Conservation (phyloP, 2,329 filamentous ascomycete species). For the Colletotrichum sp. region DNA sequence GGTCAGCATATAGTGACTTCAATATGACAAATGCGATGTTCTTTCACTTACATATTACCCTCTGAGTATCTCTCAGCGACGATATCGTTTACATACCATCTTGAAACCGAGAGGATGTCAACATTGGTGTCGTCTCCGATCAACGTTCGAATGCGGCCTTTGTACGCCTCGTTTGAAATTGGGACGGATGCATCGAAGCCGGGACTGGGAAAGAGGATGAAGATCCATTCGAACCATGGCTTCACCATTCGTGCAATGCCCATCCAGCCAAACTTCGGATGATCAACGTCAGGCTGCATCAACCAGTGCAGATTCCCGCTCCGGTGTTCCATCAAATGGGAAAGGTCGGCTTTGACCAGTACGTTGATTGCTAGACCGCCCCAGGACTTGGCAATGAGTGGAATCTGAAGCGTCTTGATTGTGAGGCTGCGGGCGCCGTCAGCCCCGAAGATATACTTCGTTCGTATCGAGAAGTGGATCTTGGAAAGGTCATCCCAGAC, state of each 20-base stretch:
- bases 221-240: not conserved
- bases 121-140: not conserved
- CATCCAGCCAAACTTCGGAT: not conserved
- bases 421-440: slow-evolving; percentile 53
- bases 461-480: slow-evolving; percentile 18
- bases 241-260: not conserved
- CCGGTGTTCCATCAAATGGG: not conserved
- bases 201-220: not conserved
- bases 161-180: not conserved
- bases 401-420: slow-evolving; percentile 29
- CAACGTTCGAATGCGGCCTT: not conserved
- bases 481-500: not conserved
- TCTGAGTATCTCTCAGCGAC: not conserved
- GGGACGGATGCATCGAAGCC: slow-evolving; percentile 37
- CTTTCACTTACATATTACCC: not conserved
- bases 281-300: not conserved
- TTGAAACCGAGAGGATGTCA: not conserved
- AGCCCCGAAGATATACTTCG: slow-evolving; percentile 64
- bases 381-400: slow-evolving; percentile 29
- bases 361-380: slow-evolving; percentile 35
- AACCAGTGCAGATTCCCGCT: not conserved
- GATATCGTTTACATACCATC: not conserved
- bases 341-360: not conserved
- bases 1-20: not conserved
- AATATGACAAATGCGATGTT: not conserved